Conservation (phyloP, 129 eudicot genomes). For the Escallonia herrerae region DNA sequence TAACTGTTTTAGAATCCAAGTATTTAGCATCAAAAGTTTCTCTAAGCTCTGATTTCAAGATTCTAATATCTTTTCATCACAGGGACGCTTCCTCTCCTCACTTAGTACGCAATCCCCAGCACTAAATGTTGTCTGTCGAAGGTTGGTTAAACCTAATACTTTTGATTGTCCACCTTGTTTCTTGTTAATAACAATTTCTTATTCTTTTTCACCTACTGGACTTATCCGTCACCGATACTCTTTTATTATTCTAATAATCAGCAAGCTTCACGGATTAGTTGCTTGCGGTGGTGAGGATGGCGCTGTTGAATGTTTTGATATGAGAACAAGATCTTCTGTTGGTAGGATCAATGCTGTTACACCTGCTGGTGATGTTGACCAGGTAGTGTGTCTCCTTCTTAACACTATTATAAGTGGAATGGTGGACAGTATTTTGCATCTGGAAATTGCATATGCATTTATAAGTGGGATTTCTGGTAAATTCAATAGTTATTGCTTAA, state of each 20-base stretch:
- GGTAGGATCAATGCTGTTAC: constrained; percentile 62
- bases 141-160: constrained; percentile 42
- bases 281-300: constrained; percentile 99
- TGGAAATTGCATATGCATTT: no score
- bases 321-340: constrained; percentile 71
- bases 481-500: no score
- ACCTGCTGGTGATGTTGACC: constrained; percentile 49
- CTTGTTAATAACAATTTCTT: not conserved
- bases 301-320: constrained; percentile 95
- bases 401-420: no score
- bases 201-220: not conserved
- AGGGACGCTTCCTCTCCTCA: constrained; percentile 92
- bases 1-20: not conserved
- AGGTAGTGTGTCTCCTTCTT: not conserved
- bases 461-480: no score
- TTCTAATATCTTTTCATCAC: constrained; percentile 9
- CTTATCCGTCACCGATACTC: constrained; percentile 5
- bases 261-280: constrained; percentile 87
- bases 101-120: constrained; percentile 84
- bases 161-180: not conserved
- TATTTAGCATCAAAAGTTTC: not conserved
- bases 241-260: constrained; percentile 22
- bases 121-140: constrained; percentile 81
- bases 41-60: not conserved
- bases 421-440: no score